phyloP scores from a whole-genome alignment of 805 yeast species.

The Wickerhamomyces chambardii region DNA sequence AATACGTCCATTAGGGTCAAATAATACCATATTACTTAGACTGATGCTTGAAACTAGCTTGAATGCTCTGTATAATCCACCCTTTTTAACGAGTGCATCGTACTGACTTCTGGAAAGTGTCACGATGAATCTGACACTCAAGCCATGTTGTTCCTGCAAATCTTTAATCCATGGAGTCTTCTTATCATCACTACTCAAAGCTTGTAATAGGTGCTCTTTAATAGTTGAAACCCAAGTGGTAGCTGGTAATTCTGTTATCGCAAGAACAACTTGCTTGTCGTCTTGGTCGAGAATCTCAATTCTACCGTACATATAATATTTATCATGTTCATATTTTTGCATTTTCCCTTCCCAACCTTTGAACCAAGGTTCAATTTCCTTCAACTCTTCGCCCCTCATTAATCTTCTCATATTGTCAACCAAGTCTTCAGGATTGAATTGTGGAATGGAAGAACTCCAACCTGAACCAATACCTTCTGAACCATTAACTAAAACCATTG shows the following conservation, averaged over 20 bases:
- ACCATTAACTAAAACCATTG: constrained; percentile 93
- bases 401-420: constrained; percentile 64
- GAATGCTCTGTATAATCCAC: constrained; percentile 84
- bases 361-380: constrained; percentile 85
- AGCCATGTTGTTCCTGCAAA: constrained; percentile 89
- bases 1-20: constrained; percentile 83
- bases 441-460: constrained; percentile 93
- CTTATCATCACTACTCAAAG: constrained; percentile 70
- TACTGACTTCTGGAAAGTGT: constrained; percentile 35
- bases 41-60: constrained; percentile 62
- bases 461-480: constrained; percentile 99
- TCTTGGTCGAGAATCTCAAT: constrained; percentile 75
- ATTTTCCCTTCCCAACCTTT: constrained; percentile 91
- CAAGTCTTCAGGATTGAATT: constrained; percentile 80
- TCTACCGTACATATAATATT: constrained; percentile 68
- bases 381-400: constrained; percentile 63
- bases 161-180: constrained; percentile 83
- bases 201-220: constrained; percentile 75
- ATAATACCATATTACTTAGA: constrained; percentile 89
- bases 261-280: constrained; percentile 37
- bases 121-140: constrained; percentile 70
- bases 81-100: constrained; percentile 76
- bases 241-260: constrained; percentile 88
- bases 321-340: constrained; percentile 54
- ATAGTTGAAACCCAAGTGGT: constrained; percentile 87